A percentile compares a stretch with the other conserved stretches of the same genome.
These are phyloP conservation scores for Suhomyces choctaworum DNA, from an alignment of 1,139 yeast genomes.

Conservation along the genomic window DNA sequence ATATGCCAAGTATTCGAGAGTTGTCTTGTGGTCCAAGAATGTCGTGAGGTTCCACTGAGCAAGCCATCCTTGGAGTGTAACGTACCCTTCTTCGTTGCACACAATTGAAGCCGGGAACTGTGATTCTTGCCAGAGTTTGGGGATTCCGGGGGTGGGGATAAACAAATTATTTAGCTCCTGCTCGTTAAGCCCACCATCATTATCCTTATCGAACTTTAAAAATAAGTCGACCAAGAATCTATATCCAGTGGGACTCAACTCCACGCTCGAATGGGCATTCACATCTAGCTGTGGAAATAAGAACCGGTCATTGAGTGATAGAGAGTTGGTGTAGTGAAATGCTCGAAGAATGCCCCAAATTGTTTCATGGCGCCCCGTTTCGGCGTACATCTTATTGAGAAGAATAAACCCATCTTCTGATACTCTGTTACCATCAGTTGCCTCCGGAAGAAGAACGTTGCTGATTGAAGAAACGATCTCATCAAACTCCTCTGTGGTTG, in stretches of 20 bases:
- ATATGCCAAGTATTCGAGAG: slow-evolving; percentile 84
- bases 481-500: slow-evolving; percentile 30
- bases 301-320: slow-evolving; percentile 77
- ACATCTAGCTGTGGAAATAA: slow-evolving; percentile 79
- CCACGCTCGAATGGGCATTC: slow-evolving; percentile 77
- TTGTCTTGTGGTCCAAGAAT: slow-evolving; percentile 75
- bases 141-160: slow-evolving; percentile 90
- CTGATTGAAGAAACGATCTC: slow-evolving; percentile 30
- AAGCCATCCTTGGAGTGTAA: slow-evolving; percentile 94
- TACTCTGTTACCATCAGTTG: slow-evolving; percentile 46
- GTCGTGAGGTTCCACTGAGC: slow-evolving; percentile 99
- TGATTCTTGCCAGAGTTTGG: slow-evolving; percentile 79
- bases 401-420: slow-evolving; percentile 74
- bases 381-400: slow-evolving; percentile 79
- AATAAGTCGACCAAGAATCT: slow-evolving; percentile 88
- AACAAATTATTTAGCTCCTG: slow-evolving; percentile 67
- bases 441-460: slow-evolving; percentile 28
- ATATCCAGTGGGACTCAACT: slow-evolving; percentile 91
- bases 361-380: slow-evolving; percentile 91
- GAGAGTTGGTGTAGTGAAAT: slow-evolving; percentile 87
- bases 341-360: slow-evolving; percentile 91
- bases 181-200: slow-evolving; percentile 90
- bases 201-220: slow-evolving; percentile 83
- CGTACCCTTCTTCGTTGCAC: slow-evolving; percentile 83
- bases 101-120: slow-evolving; percentile 87